Evolutionary conservation across 805 yeast genomes (phyloP).

Genomic region (Saturnispora zaruensis): DNA sequence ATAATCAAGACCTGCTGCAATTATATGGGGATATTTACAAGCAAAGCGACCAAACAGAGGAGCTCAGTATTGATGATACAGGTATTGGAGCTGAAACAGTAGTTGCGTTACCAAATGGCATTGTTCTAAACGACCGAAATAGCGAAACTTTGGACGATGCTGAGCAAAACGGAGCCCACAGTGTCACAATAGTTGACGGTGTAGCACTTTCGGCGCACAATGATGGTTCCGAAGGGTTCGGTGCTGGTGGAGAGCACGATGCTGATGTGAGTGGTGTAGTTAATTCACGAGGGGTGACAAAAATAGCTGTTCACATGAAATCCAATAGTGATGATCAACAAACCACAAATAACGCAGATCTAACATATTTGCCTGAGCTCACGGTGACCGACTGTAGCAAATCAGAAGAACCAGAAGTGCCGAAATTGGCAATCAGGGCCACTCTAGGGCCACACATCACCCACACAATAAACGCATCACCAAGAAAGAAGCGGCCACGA

Average conservation of each 20-base stretch:
- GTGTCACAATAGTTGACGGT: conserved; percentile 2
- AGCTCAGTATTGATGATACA: neutral
- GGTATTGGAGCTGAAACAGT: too few species aligned
- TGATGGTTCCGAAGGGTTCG: neutral
- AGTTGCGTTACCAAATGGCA: neutral
- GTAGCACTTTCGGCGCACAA: neutral
- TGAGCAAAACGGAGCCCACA: neutral
- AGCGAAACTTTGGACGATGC: neutral
- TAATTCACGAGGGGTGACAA: neutral
- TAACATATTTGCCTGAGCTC: neutral
- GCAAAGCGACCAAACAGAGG: neutral
- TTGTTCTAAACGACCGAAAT: neutral
- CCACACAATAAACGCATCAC: conserved; percentile 4
- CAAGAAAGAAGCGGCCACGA: neutral
- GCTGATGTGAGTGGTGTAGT: neutral
- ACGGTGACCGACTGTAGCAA: too few species aligned
- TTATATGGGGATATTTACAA: neutral
- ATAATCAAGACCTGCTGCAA: neutral
- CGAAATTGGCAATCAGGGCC: neutral
- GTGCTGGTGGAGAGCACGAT: neutral
- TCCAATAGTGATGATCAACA: neutral
- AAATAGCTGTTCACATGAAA: neutral
- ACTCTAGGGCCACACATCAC: neutral
- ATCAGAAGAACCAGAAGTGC: too few species aligned
- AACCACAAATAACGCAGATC: neutral